Conservation (phyloP, 2,329 filamentous ascomycete genomes). For the Xylariaceae sp. region DNA sequence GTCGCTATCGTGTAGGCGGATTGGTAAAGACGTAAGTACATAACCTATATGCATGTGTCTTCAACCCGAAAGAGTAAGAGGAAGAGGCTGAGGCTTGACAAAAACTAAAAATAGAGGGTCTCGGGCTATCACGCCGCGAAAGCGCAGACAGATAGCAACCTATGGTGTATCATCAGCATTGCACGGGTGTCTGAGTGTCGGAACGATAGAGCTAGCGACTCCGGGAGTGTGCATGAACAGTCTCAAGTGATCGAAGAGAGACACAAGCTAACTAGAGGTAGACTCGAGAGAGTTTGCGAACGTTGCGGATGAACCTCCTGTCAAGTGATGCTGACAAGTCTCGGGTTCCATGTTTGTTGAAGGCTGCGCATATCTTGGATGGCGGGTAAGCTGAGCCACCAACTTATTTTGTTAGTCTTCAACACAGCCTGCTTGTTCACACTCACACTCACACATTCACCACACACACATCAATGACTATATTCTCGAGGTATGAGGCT, state of each 20-base stretch:
- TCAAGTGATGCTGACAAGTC: not conserved
- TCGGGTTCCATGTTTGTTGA: no score
- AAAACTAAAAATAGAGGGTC: no score
- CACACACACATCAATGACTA: no score
- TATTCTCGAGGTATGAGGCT: no score
- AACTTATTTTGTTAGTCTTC: slow-evolving; percentile 9
- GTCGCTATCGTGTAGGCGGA: not conserved
- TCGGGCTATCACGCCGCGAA: no score
- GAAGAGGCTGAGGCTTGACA: no score
- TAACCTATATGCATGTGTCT: no score
- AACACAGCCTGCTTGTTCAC: not conserved
- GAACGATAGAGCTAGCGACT: not conserved
- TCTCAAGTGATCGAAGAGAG: slow-evolving; percentile 14
- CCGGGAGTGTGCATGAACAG: slow-evolving; percentile 20
- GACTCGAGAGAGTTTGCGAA: not conserved
- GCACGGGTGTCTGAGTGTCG: no score
- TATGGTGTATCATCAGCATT: not conserved
- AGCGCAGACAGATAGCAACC: not conserved
- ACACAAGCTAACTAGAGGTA: slow-evolving; percentile 20
- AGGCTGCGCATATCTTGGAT: no score
- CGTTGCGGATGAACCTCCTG: not conserved
- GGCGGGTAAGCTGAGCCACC: slow-evolving; percentile 23
- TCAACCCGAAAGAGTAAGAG: no score
- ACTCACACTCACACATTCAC: no score
- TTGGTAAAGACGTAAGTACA: no score